Evolutionary conservation across 768 basidiomycete genomes (phyloP).

Genomic region (Pisolithus marmoratus): DNA sequence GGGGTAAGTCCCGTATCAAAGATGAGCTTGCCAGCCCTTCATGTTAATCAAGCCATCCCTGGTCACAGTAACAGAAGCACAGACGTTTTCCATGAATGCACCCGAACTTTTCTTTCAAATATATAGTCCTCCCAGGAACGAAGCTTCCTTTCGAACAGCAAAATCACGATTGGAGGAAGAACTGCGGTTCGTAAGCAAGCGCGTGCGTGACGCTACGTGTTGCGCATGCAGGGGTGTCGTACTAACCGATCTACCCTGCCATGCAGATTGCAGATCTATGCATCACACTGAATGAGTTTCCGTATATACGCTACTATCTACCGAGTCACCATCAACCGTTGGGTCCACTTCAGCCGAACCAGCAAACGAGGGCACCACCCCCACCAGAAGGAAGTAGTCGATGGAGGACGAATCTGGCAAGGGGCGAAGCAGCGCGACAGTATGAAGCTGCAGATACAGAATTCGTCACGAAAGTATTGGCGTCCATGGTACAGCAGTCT

Average conservation of each 20-base stretch:
- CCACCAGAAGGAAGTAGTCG: conserved; percentile 58
- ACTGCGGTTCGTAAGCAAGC: conserved; percentile 66
- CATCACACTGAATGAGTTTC: conserved; percentile 86
- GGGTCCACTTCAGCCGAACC: conserved; percentile 70
- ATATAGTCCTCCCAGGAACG: conserved; percentile 77
- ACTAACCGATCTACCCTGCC: neutral
- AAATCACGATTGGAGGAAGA: conserved; percentile 84
- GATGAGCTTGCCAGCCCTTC: neutral
- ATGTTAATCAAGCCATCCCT: conserved; percentile 9
- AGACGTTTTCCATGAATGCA: conserved; percentile 72
- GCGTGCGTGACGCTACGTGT: conserved; percentile 33
- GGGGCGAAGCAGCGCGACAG: conserved; percentile 63
- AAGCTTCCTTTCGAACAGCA: conserved; percentile 58
- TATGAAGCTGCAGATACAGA: conserved; percentile 70
- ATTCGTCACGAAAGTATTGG: conserved; percentile 74
- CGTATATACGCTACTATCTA: conserved; percentile 88
- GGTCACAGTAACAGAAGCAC: conserved; percentile 71
- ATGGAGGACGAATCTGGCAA: conserved; percentile 79
- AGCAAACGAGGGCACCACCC: conserved; percentile 58
- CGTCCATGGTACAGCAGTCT: conserved; percentile 75
- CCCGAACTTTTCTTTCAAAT: conserved; percentile 84
- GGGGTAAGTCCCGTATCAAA: conserved; percentile 52
- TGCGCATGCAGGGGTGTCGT: neutral
- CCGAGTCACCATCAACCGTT: conserved; percentile 79
- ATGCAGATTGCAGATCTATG: conserved; percentile 80